Evolutionary conservation across 495 filamentous ascomycete species (phyloP).

Genomic region (Friedmanniomyces simplex): DNA sequence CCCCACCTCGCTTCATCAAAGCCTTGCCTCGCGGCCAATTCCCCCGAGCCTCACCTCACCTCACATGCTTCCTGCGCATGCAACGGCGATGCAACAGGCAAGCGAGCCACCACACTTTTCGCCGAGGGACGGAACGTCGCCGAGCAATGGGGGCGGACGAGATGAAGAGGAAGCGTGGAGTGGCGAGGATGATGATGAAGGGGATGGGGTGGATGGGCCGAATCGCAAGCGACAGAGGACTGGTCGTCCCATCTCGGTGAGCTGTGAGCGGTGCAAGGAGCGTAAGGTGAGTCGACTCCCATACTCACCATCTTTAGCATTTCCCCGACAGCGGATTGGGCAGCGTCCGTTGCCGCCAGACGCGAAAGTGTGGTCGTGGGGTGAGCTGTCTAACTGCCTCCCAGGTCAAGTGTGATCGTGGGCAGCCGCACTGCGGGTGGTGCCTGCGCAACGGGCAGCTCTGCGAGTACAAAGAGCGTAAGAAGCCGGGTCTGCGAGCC

Average conservation of each 20-base stretch:
- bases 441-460: constrained; percentile 64
- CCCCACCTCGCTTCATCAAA: neutral
- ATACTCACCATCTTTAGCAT: constrained; percentile 30
- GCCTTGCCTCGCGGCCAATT: neutral
- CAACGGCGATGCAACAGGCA: neutral
- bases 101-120: neutral
- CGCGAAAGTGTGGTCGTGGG: neutral
- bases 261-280: constrained; percentile 74
- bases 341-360: neutral
- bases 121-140: constrained; percentile 3
- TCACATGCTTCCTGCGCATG: neutral
- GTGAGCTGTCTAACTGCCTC: neutral
- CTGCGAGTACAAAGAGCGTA: constrained; percentile 78
- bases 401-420: constrained; percentile 41
- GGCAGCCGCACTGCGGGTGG: constrained; percentile 81
- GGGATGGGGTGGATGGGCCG: constrained; percentile 10
- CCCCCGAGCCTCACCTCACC: neutral
- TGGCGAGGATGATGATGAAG: constrained; percentile 9
- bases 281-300: constrained; percentile 51
- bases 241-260: constrained; percentile 43
- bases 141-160: constrained; percentile 2
- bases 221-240: constrained; percentile 21
- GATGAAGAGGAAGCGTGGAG: constrained; percentile 8
- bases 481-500: constrained; percentile 69
- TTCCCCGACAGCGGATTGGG: constrained; percentile 20